A percentile compares a stretch with the other conserved stretches of the same genome.
Conservation (phyloP, 1,284 basidiomycete genomes). For the Earliella scabrosa region DNA sequence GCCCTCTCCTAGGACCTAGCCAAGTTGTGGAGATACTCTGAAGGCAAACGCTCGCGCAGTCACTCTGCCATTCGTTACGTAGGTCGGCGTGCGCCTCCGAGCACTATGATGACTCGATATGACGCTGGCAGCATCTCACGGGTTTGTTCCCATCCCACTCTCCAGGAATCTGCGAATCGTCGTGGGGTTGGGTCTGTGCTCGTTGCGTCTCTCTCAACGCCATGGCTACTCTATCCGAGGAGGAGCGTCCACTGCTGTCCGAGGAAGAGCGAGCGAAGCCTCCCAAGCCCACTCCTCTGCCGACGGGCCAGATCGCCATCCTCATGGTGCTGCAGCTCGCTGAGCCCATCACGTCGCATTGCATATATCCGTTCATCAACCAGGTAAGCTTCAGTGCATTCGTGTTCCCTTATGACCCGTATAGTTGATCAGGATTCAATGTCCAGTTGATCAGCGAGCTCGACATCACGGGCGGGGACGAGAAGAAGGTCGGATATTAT, state of each 20-base stretch:
- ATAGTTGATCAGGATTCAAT: too few relatives aligned
- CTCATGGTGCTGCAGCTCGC: conserved; percentile 51
- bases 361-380: conserved; percentile 66
- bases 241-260: conserved; percentile 11
- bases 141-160: too few relatives aligned
- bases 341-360: conserved; percentile 55
- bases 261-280: background rate
- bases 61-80: too few relatives aligned
- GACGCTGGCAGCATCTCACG: too few relatives aligned
- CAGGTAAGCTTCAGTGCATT: conserved; percentile 41
- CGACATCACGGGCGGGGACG: conserved; percentile 59
- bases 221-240: background rate
- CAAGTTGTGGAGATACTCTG: too few relatives aligned
- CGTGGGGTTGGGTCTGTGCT: too few relatives aligned
- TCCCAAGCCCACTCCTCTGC: conserved; percentile 48
- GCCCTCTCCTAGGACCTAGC: too few relatives aligned
- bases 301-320: conserved; percentile 55
- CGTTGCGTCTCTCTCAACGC: too few relatives aligned
- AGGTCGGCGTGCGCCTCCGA: too few relatives aligned
- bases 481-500: conserved; percentile 65
- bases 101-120: too few relatives aligned
- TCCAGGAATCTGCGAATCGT: too few relatives aligned
- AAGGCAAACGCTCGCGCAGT: too few relatives aligned
- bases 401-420: background rate
- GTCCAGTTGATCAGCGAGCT: conserved; percentile 63